Evolutionary conservation across 257 asterid species (phyloP), one percentile per base, ranked within the genome.

Genomic region (Solanum lycopersicoides): DNA sequence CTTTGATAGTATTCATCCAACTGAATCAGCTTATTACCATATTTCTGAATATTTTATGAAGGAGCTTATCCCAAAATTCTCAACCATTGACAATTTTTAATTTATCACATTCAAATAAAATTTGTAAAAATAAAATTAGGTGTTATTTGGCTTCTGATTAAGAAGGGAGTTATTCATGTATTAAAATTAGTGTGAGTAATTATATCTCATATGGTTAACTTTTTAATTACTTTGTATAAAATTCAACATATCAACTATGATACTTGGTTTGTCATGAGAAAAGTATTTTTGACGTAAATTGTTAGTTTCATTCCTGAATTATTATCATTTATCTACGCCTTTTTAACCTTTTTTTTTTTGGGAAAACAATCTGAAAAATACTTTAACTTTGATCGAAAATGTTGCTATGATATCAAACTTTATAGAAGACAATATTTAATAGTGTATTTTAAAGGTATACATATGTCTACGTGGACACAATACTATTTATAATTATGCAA

Each of bases 1-100:
- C 80, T 89, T 66, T 47, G 91, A 89, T 25, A 50, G 87, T n/a
- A 68, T 87, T 84, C 89, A 89, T 77, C 89, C 89, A 9, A 34
- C 77, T 18, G 87, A 89, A 79, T 14, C 77, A 71, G 45, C 86
- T 25, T 77, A 87, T 4, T 87, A 37, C 39, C 82, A 84, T 20
- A 35, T 89, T 35, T 6, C 88, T 28, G 88, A 89, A 7, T 59
- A 84, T 23, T 35, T 89, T 23, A 39, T 68, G 28, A 53, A 87
- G 72, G 50, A 87, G 3, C 50, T 87, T 73, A 39, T 89, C 47
- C 89, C 85, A 60, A 79, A 41, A 16, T 69, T 84, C 79, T 84
- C 87, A 66, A 18, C 16, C 28, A 28, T 39, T 9, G 16, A n/a
- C 4, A 84, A 4, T 42, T 16, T 30, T 10, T 84, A 56, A 84